Evolutionary conservation across 176 grass and related monocot genomes (phyloP).

Genomic region (Melocanna baccifera): DNA sequence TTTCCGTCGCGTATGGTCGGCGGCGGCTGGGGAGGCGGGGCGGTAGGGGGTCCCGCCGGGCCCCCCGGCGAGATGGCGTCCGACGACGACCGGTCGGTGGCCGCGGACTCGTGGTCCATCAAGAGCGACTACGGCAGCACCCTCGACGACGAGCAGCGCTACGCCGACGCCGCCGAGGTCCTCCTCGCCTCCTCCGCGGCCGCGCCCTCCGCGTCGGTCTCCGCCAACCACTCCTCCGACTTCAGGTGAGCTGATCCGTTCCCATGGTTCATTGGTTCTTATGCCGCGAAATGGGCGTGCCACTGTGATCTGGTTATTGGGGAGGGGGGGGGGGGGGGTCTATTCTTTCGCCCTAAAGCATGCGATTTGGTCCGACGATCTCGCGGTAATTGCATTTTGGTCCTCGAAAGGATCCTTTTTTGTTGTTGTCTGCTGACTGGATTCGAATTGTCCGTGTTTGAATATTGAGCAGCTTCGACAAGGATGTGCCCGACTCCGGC

Average conservation of each 20-base stretch:
- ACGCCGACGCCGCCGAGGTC: conserved; percentile 74
- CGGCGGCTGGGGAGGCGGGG: conserved; percentile 5
- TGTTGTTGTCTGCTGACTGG: not conserved
- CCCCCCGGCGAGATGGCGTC: conserved; percentile 60
- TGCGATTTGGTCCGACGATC: conserved; percentile 18
- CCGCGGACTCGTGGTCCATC: conserved; percentile 98
- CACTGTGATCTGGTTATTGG: conserved; percentile 32
- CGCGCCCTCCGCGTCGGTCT: conserved; percentile 37
- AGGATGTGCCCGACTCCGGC: conserved; percentile 59
- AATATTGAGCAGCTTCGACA: conserved; percentile 69
- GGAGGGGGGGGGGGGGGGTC: not conserved
- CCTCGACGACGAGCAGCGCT: conserved; percentile 94
- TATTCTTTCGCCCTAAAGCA: not conserved
- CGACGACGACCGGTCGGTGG: conserved; percentile 89
- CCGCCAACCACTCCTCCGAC: conserved; percentile 53
- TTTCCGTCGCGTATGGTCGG: conserved; percentile 51
- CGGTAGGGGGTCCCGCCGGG: not conserved
- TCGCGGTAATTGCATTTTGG: not conserved
- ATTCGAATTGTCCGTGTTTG: not conserved
- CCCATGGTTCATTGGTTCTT: not conserved
- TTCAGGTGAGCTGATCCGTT: conserved; percentile 50
- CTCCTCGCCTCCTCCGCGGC: conserved; percentile 51
- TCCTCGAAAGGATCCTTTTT: not conserved
- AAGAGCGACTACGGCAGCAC: conserved; percentile 97
- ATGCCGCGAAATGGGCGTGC: not conserved